phyloP scores from a whole-genome alignment of 202 grass and related monocot genomes.

The Panicum virgatum region DNA sequence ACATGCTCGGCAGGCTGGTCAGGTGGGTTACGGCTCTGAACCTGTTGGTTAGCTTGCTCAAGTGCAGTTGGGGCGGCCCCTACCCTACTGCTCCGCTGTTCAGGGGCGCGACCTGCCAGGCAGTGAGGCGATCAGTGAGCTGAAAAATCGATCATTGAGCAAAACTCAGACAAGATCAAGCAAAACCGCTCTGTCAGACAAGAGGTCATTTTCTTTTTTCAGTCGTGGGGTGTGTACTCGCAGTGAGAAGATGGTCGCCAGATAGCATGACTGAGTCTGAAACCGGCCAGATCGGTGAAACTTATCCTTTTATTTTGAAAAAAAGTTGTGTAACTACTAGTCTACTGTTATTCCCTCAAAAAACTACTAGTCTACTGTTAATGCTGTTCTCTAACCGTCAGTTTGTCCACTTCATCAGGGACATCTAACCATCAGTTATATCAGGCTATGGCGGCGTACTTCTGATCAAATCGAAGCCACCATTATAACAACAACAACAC shows the following conservation, averaged over 20 bases:
- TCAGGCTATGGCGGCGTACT: background rate
- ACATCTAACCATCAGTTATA: background rate
- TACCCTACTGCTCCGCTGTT: conserved; percentile 18
- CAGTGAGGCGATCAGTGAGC: conserved; percentile 16
- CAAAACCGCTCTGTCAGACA: background rate
- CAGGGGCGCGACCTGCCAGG: background rate
- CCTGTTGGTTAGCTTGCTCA: conserved; percentile 30
- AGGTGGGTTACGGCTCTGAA: conserved; percentile 34
- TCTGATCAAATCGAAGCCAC: background rate
- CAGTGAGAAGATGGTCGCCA: background rate
- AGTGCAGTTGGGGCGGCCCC: conserved; percentile 23
- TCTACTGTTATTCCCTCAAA: too few relatives aligned
- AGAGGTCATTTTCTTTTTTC: background rate
- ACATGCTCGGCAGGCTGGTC: conserved; percentile 47
- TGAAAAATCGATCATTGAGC: conserved; percentile 2
- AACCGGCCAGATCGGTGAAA: too few relatives aligned
- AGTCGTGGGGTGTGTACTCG: background rate
- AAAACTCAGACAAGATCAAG: conserved; percentile 3
- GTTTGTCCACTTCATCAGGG: conserved; percentile 3
- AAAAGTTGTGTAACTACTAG: background rate
- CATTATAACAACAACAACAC: background rate
- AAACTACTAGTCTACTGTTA: too few relatives aligned
- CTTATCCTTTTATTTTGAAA: too few relatives aligned
- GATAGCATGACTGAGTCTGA: background rate
- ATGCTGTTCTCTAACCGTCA: background rate